Percentiles rank a stretch among this genome's conserved stretches.
phyloP scores from a whole-genome alignment of 2,329 filamentous ascomycete genomes.

The Penicillium sp. region DNA sequence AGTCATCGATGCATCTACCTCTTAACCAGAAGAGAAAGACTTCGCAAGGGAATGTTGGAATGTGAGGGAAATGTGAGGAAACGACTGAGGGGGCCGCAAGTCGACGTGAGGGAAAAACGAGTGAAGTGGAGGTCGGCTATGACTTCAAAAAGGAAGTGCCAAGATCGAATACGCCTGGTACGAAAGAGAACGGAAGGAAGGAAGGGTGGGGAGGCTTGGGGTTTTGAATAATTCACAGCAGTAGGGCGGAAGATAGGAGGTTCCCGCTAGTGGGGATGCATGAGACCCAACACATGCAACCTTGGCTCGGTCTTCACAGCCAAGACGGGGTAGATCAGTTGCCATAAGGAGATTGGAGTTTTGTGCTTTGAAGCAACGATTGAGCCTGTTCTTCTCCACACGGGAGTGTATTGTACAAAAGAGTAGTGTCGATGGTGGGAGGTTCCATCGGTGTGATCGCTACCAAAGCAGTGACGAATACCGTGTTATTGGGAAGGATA shows the following conservation, averaged over 20 bases:
- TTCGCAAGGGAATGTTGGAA: slow-evolving; percentile 8
- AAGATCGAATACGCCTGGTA: slow-evolving; percentile 5
- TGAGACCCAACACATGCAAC: slow-evolving; percentile 2
- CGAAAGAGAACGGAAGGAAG: slow-evolving; percentile 10
- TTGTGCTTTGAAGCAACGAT: neutral
- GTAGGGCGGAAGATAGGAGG: slow-evolving; percentile 11
- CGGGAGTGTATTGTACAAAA: no score
- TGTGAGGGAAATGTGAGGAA: neutral
- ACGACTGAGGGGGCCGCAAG: neutral
- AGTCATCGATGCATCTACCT: slow-evolving; percentile 8
- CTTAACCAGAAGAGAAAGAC: slow-evolving; percentile 12
- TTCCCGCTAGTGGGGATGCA: slow-evolving; percentile 6
- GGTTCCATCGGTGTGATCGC: no score
- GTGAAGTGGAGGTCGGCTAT: neutral
- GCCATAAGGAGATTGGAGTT: neutral
- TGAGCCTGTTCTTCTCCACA: no score
- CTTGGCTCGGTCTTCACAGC: slow-evolving; percentile 7
- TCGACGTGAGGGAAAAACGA: slow-evolving; percentile 4
- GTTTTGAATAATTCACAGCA: slow-evolving; percentile 13
- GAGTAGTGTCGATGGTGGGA: no score
- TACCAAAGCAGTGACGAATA: no score
- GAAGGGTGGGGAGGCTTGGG: slow-evolving; percentile 9
- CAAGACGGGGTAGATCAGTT: slow-evolving; percentile 11
- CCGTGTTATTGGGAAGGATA: neutral
- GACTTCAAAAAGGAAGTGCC: slow-evolving; percentile 6